Base-by-base conservation (phyloP, 164 flowering plant genomes). In the Tinospora cordifolia region DNA sequence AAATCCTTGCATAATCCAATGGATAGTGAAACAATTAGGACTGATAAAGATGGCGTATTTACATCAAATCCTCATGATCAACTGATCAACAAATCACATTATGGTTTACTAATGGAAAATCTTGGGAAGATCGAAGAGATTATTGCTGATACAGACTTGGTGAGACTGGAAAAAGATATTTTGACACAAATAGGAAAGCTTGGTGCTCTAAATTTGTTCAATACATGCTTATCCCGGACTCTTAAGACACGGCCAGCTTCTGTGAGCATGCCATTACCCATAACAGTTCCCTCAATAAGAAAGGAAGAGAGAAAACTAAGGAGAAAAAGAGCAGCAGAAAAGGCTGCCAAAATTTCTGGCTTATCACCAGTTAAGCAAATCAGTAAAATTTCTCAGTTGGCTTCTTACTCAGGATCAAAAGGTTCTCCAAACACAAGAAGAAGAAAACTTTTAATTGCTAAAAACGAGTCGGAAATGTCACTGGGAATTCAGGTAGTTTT, bases 201-300 rank as follows among this genome's bases (percentile, higher is more conserved):
- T 69, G 98, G 98, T 71, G 96, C 93, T 81, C 77, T 90, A 39
- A 66, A 84, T 15, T 73, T 90, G 65, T 92, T 90, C 82, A 81
- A 83, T n/a, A 72, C 79, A 22, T 82, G 82, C 73, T 84, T 92
- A 40, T 84, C 87, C 26, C 80, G 82, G 83, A 83, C 83, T 8
- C 62, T 83, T 21, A 69, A 76, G 14, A 66, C 74, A 62, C 72
- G 72, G 63, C 71, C 87, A 57, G 74, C 70, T 51, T 63, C 70
- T 66, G 63, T 66, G 34, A 66, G 79, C 58, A 47, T 70, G 68
- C 62, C 69, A 69, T 38, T 63, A 47, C 64, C 78, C 62, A 68
- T 67, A 34, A 65, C 81, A 46, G 80, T 86, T 74, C 74, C 66
- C 30, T 87, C 96, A 39, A 78, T 81, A 13, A 92, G 79, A 78